Evolutionary conservation across 176 grass and related monocot species (phyloP).

Genomic region (Avena atlantica): DNA sequence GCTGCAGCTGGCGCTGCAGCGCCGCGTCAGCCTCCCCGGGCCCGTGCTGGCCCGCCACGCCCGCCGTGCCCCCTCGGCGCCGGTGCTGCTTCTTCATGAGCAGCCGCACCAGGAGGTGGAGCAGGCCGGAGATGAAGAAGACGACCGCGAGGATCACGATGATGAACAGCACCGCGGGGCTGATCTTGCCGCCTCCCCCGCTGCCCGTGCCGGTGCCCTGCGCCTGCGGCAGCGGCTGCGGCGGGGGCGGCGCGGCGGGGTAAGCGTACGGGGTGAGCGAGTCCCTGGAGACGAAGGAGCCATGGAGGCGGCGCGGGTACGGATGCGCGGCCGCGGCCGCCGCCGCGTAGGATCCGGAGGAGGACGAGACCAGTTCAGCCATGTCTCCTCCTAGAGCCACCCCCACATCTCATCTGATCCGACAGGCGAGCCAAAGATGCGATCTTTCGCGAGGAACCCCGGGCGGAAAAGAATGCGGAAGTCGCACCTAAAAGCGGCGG

Average conservation of each 20-base stretch:
- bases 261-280: conserved; percentile 38
- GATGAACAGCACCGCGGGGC: conserved; percentile 89
- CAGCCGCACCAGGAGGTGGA: conserved; percentile 81
- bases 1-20: conserved; percentile 83
- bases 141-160: conserved; percentile 88
- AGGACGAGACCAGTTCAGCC: conserved; percentile 36
- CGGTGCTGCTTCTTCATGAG: conserved; percentile 76
- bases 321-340: too few species aligned
- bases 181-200: conserved; percentile 61
- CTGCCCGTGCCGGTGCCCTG: not conserved
- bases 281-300: conserved; percentile 44
- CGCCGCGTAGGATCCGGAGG: conserved; percentile 33
- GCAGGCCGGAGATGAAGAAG: conserved; percentile 92
- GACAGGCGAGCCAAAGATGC: conserved; percentile 28
- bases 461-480: conserved; percentile 1
- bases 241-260: not conserved
- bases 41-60: not conserved
- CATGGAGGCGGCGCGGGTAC: conserved; percentile 33
- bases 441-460: conserved; percentile 33
- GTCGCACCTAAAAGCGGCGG: conserved; percentile 50
- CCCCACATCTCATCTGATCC: conserved; percentile 56
- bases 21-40: conserved; percentile 52
- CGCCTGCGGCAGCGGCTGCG: not conserved
- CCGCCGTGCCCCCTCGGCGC: not conserved
- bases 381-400: conserved; percentile 48